These are phyloP conservation scores for Neurospora sp. DNA, from an alignment of 2,329 filamentous ascomycete species.

Conservation along the genomic window DNA sequence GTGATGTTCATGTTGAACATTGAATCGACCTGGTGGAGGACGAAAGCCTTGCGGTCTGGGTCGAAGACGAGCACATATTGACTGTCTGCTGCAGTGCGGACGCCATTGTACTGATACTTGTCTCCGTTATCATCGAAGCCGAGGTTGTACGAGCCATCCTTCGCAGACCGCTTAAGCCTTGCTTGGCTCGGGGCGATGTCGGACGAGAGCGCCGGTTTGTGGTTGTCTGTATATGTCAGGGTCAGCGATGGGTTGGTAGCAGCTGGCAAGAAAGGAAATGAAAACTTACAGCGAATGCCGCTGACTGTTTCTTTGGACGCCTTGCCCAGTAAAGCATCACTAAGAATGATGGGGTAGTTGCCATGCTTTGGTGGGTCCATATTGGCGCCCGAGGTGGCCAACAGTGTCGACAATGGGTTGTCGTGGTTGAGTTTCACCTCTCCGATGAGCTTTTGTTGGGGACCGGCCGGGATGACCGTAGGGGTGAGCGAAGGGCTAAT, in stretches of 20 bases:
- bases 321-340: conserved; percentile 50
- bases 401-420: not conserved
- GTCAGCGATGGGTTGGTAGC: conserved; percentile 11
- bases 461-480: not conserved
- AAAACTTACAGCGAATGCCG: conserved; percentile 45
- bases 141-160: conserved; percentile 46
- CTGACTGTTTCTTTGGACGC: conserved; percentile 49
- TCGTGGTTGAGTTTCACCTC: not conserved
- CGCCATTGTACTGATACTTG: conserved; percentile 52
- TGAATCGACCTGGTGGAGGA: conserved; percentile 73
- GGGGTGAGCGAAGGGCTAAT: not conserved
- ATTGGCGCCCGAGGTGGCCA: not conserved
- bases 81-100: conserved; percentile 43
- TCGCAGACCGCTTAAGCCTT: conserved; percentile 41
- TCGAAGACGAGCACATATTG: conserved; percentile 70
- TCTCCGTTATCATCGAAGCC: conserved; percentile 43
- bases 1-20: conserved; percentile 81
- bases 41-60: conserved; percentile 61
- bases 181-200: conserved; percentile 37
- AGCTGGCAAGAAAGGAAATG: not conserved
- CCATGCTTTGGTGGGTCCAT: conserved; percentile 52
- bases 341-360: conserved; percentile 55
- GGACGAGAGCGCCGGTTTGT: conserved; percentile 46
- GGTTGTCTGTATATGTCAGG: conserved; percentile 40
- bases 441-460: not conserved